Evolutionary conservation across 1,284 basidiomycete species (phyloP), one percentile per base, ranked within the genome.

Genomic region (Cutaneotrichosporon cutaneum): DNA sequence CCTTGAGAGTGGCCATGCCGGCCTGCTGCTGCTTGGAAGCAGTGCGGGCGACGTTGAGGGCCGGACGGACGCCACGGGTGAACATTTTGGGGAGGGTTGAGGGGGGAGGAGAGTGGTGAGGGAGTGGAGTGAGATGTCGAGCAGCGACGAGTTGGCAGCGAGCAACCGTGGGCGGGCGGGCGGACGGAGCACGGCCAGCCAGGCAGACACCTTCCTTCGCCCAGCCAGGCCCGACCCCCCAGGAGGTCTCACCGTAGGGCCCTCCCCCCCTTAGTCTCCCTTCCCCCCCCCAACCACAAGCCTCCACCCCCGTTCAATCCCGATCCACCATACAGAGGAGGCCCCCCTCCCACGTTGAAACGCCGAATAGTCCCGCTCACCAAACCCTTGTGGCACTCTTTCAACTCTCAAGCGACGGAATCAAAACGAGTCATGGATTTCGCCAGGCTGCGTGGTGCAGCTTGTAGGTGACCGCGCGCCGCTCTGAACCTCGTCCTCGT

Each of bases 1-100:
- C 95, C 76, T 94, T 89, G 70, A 99, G 88, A 63, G 95, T 97
- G 54, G 94, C 94, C 91, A 94, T 94, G 80, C 93, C 92, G 70
- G 86, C 71, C 86, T 85, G 83, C 79, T 85, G 81, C 72, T 83
- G 83, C 63, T 82, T 77, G 79, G 85, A 83, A 61, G 82, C 77
- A 58, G 83, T 83, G 59, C 74, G 73, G 62, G 74, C 76, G 66
- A 72, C 73, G 64, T 70, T 84, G 81, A 81, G 86, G 84, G 76
- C 76, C 56, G 77, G 85, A 82, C 78, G 89, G 82, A 76, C 87
- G 82, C 81, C 83, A 81, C 89, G 86, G 77, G 88, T 59, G 70
- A 80, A 74, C 76, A 78, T 79, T 66, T 58, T 73, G 63, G 59
- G 48, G 11, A 48, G 67, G 50, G 54, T 8, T 56, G 44, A 52